Evolutionary conservation across 108 stramenopile species (phyloP).

Genomic region (Nannochloropsis oceanica): DNA sequence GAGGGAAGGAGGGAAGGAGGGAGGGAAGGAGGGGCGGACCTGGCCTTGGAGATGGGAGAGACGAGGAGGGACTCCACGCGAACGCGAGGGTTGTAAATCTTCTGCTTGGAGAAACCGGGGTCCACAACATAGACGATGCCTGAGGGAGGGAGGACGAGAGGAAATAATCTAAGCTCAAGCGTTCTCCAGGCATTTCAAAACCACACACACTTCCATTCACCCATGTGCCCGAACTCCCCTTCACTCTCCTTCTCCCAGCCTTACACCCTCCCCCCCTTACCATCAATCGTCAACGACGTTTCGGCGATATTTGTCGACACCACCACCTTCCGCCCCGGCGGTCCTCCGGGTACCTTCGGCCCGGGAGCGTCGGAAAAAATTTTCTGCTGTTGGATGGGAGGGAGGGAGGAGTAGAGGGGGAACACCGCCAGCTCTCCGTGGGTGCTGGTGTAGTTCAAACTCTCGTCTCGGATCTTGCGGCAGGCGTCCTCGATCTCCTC

Average conservation of each 20-base stretch:
- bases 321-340: slow-evolving; percentile 92
- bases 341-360: slow-evolving; percentile 73
- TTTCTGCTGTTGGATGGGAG: slow-evolving; percentile 71
- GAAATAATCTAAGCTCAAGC: not conserved
- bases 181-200: too few relatives aligned
- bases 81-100: slow-evolving; percentile 96
- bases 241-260: not conserved
- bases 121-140: slow-evolving; percentile 98
- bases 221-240: not conserved
- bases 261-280: not conserved
- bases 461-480: slow-evolving; percentile 64
- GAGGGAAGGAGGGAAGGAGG: not conserved
- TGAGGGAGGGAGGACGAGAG: not conserved
- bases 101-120: slow-evolving; percentile 97
- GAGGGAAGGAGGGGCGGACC: not conserved
- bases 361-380: slow-evolving; percentile 85
- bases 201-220: too few relatives aligned
- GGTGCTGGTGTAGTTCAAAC: slow-evolving; percentile 37
- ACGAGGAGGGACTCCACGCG: slow-evolving; percentile 94
- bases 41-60: slow-evolving; percentile 89
- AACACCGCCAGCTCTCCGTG: slow-evolving; percentile 66
- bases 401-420: slow-evolving; percentile 92
- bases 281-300: slow-evolving; percentile 97
- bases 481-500: slow-evolving; percentile 97
- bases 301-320: slow-evolving; percentile 97